A percentile compares a stretch with the other conserved stretches of the same genome.
phyloP scores from a whole-genome alignment of 108 stramenopile genomes.

The Skeletonema menzelii region DNA sequence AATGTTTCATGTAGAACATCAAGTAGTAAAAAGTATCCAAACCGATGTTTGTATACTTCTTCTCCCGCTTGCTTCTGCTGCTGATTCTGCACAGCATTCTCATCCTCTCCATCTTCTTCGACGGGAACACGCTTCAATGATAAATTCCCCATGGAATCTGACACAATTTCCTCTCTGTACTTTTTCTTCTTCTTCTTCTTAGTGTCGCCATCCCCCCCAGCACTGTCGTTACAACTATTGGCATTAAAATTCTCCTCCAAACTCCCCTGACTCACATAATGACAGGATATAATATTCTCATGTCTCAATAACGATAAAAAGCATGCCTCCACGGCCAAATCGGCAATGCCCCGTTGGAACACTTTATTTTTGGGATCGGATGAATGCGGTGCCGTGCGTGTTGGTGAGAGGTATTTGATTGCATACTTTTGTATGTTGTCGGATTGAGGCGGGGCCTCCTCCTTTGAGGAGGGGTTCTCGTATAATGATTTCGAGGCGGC shows the following conservation, averaged over 20 bases:
- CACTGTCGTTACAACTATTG: background rate
- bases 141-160: constrained; percentile 4
- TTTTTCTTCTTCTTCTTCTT: background rate
- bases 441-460: too few species aligned
- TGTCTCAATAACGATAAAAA: background rate
- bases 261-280: constrained; percentile 6
- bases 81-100: background rate
- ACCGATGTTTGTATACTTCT: background rate
- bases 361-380: constrained; percentile 5
- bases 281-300: background rate
- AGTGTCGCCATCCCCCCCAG: background rate
- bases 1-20: constrained; percentile 2
- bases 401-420: constrained; percentile 16
- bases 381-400: background rate
- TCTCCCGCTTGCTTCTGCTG: background rate
- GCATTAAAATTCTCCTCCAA: constrained; percentile 25
- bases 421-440: constrained; percentile 2
- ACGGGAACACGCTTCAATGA: background rate
- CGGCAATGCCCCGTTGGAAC: constrained; percentile 40
- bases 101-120: background rate
- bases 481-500: too few species aligned
- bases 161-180: constrained; percentile 5
- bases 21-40: constrained; percentile 6
- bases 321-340: constrained; percentile 20
- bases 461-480: too few species aligned